Evolutionary conservation across 2,329 filamentous ascomycete species (phyloP), one percentile per base, ranked within the genome.

Genomic region (Phialophora tarda): DNA sequence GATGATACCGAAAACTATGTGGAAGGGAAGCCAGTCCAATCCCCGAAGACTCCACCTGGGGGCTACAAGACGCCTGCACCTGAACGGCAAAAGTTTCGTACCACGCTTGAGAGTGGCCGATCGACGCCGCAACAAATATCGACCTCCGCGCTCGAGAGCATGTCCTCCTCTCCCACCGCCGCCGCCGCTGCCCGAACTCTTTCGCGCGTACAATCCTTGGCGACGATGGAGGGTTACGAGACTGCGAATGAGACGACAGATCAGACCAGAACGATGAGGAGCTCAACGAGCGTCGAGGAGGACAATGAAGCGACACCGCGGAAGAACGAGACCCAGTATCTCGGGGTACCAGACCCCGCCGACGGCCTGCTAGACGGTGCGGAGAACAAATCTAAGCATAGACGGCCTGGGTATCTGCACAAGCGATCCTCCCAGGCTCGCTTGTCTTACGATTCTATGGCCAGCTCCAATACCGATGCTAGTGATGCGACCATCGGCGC

Each of bases 401-500:
- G 79, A 70, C 80, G 86, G 62, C 86, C 86, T 6, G 84, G 82
- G 70, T 87, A 84, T 73, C 72, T 88, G 30, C 82, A 80, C 21
- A 83, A 81, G 70, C 83, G 86, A 24, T 82, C 85, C 72, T 83
- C 83, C 2, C 84, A 84, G 65, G 82, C 87, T 72, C 82, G 85
- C 28, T 84, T 86, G n/a, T 87, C 85, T 2, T 79, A 82, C 14
- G 87, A 86, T 2, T 87, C 86, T 0, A 75, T 83, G 51, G 81
- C 83, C 6, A 84, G 83, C 60, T 79, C 77, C 26, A 86, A 84
- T 51, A 85, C 82, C 41, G 89, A 91, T 68, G 82, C 81, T 8
- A 94, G 89, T 74, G 92, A 96, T 70, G 85, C 84, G 3, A 93
- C 91, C 4, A 81, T 92, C 21, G 89, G 90, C 6, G 87, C 88